These are phyloP conservation scores for Lachancea nothofagi DNA, from an alignment of 805 yeast genomes.

Conservation along the genomic window DNA sequence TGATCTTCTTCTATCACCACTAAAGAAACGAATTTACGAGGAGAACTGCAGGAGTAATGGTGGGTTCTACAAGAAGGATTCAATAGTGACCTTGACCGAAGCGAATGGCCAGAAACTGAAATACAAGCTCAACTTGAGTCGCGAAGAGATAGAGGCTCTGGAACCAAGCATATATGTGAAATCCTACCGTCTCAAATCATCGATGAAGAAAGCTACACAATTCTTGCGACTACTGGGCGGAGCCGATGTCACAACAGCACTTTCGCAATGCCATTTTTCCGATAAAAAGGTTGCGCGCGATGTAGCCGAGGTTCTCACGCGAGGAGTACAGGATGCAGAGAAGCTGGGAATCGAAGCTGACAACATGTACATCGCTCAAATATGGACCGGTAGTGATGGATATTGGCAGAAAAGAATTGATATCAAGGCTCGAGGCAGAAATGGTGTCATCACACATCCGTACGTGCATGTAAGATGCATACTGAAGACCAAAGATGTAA, in stretches of 20 bases:
- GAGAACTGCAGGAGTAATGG: conserved; percentile 57
- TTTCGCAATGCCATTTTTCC: conserved; percentile 87
- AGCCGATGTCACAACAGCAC: conserved; percentile 67
- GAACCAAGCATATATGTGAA: conserved; percentile 85
- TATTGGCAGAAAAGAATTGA: conserved; percentile 64
- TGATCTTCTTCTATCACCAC: conserved; percentile 56
- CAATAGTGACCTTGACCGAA: conserved; percentile 38
- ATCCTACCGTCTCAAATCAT: conserved; percentile 78
- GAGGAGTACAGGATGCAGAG: conserved; percentile 66
- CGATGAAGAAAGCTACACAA: conserved; percentile 80
- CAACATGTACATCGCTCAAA: conserved; percentile 63
- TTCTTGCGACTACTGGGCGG: conserved; percentile 73
- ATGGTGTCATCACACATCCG: conserved; percentile 70
- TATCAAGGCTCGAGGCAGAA: conserved; percentile 84
- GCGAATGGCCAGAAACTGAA: conserved; percentile 35
- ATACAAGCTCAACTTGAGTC: conserved; percentile 53
- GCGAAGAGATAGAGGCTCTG: conserved; percentile 64
- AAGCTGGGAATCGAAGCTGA: conserved; percentile 53
- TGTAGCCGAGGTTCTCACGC: conserved; percentile 65
- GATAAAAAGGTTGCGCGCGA: conserved; percentile 75
- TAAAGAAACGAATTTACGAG: conserved; percentile 60
- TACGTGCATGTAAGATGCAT: conserved; percentile 78
- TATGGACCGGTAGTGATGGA: conserved; percentile 94
- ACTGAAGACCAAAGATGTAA: conserved; percentile 56
- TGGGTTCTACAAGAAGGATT: conserved; percentile 61